Base-by-base conservation (phyloP, 441 rosid genomes). In the Pelargonium cotyledonis region DNA sequence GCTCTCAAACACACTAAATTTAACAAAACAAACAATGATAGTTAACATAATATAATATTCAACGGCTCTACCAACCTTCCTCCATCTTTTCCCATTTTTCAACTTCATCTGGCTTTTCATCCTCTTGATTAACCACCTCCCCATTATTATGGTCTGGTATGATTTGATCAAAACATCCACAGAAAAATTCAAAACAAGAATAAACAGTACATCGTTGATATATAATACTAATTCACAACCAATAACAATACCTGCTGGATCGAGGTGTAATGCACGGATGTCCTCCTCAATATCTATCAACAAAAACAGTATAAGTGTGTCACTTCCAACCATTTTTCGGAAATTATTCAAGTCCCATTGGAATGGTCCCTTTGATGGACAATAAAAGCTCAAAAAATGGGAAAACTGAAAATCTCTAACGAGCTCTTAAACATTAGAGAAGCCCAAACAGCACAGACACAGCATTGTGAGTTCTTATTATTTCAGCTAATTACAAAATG, bases 21-120 rank as follows among this genome's bases (percentile, higher is more conserved):
- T 19, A 64, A 69, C 66, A 69, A 12, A n/a, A n/a, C 6, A 60
- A 47, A 44, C 43, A 53, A 8, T 31, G 19, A 63, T 70, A 29
- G 10, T 29, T 5, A 15, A 29, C n/a, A 18, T 10, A 57, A 55
- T 18, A 61, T 12, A 57, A 55, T 18, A 61, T 12, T 14, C 49
- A 64, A 67, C 62, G 62, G 11, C 26, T 10, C 63, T 26, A 75
- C 78, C 78, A 41, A 75, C 78, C 78, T 67, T 67, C 74, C 14
- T 70, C 71, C 46, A 53, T 43, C 55, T 70, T 65, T 60, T 66
- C 78, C 68, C 46, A 46, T 38, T 66, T 49, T 26, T 75, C 78
- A 38, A 47, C 67, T 57, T 72, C 75, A 66, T 70, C 78, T 21
- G 65, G 67, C 71, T 62, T 35, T 68, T 41, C 14, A 62, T 67